A percentile compares a stretch with the other conserved stretches of the same genome.
These are phyloP conservation scores for Melocanna baccifera DNA, from an alignment of 176 grass and related monocot genomes.

Conservation along the genomic window DNA sequence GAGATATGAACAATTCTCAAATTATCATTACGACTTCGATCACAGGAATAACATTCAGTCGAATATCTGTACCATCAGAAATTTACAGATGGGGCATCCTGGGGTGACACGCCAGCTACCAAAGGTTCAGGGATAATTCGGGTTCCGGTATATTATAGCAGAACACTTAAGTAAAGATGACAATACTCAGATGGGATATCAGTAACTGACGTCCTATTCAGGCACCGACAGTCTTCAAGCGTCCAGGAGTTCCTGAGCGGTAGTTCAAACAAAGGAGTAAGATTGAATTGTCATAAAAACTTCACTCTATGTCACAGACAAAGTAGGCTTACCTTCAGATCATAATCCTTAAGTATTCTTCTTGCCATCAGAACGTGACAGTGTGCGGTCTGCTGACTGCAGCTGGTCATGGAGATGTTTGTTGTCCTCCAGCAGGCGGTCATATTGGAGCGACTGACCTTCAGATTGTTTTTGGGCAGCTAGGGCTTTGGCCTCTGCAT, in stretches of 20 bases:
- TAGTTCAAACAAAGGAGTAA: neutral
- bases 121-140: too few relatives aligned
- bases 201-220: neutral
- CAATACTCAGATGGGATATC: neutral
- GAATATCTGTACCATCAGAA: neutral
- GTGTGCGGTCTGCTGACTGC: neutral
- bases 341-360: constrained; percentile 36
- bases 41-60: neutral
- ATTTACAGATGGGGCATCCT: constrained; percentile 14
- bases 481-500: constrained; percentile 25
- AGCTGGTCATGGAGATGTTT: constrained; percentile 50
- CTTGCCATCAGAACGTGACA: constrained; percentile 33
- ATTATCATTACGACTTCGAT: neutral
- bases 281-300: neutral
- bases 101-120: neutral
- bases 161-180: neutral
- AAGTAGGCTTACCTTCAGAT: constrained; percentile 5
- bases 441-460: constrained; percentile 45
- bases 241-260: neutral
- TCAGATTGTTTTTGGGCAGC: constrained; percentile 53
- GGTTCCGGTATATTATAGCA: neutral
- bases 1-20: neutral
- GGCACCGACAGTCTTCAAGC: neutral
- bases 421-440: constrained; percentile 58
- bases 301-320: neutral